Evolutionary conservation across 306 rosid species (phyloP), one percentile per base, ranked within the genome.

Genomic region (Glycine tomentella): DNA sequence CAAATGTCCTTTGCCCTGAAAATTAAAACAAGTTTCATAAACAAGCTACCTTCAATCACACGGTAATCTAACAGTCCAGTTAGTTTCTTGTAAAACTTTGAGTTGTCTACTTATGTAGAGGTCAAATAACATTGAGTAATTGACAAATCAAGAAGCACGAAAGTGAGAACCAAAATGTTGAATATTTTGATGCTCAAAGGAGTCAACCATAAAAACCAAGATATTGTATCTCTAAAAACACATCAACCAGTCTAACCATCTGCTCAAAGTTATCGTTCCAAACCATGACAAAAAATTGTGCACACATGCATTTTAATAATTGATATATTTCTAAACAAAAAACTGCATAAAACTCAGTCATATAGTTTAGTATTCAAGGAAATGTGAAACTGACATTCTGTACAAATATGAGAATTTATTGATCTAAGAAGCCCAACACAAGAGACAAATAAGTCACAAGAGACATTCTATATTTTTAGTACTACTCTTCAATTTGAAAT

Each of bases 1-100:
- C 98, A 12, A 96, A 72, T 57, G 98, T 96, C 88, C 99, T 92
- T 40, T 96, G 98, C 88, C 99, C 97, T 96, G 87, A 50, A 70
- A 80, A 48, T 51, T 46, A 59, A 80, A 71, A 76, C 42, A 12
- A 51, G 73, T 75, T 84, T 69, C 80, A 70, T 67, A 58, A 57
- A 76, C 33, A 53, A 69, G 65, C 20, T 25, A 76, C 50, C 62
- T 72, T 79, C 61, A 69, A 13, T 66, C 71, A 55, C 69, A 34
- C 3, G 25, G 66, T 72, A 8, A 45, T 58, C 72, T 34, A 38
- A 75, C 49, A 15, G 79, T 78, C 58, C 50, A 53, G 42, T 69
- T 40, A 58, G 69, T 9, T 78, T 31, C 65, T 73, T 45, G 13
- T 59, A 75, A 49, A 51, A 7, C 20, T 58, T 58, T 13, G 25